Percentiles rank a stretch among this genome's conserved stretches.
These are phyloP conservation scores for Pythium periplocum DNA, from an alignment of 352 stramenopile species.

Conservation along the genomic window DNA sequence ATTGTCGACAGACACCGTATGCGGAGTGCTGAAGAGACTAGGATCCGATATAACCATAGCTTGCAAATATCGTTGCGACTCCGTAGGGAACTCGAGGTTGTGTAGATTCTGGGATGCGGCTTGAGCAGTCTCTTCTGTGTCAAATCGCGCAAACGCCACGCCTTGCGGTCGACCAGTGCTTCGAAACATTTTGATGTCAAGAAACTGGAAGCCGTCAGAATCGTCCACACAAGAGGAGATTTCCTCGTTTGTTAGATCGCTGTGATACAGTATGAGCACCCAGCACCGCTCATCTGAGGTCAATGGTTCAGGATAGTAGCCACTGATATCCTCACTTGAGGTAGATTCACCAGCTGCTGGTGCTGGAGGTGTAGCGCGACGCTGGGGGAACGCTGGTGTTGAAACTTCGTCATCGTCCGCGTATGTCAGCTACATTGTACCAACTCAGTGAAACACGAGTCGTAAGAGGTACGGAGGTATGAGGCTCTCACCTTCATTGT, in stretches of 20 bases:
- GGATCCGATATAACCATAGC: constrained; percentile 66
- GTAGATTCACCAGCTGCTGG: constrained; percentile 12
- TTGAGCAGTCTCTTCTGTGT: constrained; percentile 33
- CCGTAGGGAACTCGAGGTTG: constrained; percentile 46
- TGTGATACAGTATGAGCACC: constrained; percentile 71
- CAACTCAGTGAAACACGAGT: constrained; percentile 1
- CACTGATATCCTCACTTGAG: constrained; percentile 8
- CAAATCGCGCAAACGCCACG: constrained; percentile 75
- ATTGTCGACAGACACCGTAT: constrained; percentile 18
- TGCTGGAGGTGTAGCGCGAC: not conserved
- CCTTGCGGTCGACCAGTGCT: constrained; percentile 59
- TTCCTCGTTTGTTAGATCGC: constrained; percentile 46
- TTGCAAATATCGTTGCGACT: constrained; percentile 49
- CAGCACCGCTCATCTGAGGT: constrained; percentile 24
- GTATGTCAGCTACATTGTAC: not conserved
- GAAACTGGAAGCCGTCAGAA: constrained; percentile 68
- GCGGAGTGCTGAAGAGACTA: constrained; percentile 53
- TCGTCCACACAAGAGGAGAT: constrained; percentile 56
- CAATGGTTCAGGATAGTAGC: too few relatives aligned
- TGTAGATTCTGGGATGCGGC: constrained; percentile 52
- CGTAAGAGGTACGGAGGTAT: constrained; percentile 1
- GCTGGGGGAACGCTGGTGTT: not conserved
- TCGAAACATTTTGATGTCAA: constrained; percentile 75
- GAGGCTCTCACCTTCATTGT: constrained; percentile 9
- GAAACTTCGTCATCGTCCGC: not conserved